These are phyloP conservation scores for Daldinia loculata DNA, from an alignment of 495 filamentous ascomycete species.

Conservation along the genomic window DNA sequence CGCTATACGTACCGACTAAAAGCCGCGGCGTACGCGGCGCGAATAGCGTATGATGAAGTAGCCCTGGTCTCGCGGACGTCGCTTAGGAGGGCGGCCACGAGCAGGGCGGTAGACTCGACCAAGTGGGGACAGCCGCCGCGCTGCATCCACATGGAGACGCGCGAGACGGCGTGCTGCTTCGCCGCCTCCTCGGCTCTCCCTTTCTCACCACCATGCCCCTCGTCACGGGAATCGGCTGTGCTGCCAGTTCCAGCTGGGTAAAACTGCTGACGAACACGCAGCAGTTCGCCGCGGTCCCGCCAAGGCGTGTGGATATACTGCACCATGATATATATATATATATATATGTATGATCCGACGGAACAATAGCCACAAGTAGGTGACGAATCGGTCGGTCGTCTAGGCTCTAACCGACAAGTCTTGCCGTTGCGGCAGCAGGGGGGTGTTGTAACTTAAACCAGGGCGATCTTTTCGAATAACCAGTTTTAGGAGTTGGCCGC, in stretches of 20 bases:
- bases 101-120: conserved; percentile 80
- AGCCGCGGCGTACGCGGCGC: conserved; percentile 58
- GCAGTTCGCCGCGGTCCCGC: conserved; percentile 71
- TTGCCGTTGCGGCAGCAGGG: no score
- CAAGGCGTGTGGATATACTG: conserved; percentile 83
- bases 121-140: conserved; percentile 82
- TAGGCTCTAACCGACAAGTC: neutral
- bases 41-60: conserved; percentile 50
- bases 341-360: neutral
- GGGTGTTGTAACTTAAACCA: neutral
- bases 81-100: conserved; percentile 76
- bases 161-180: conserved; percentile 54
- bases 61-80: conserved; percentile 63
- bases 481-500: neutral
- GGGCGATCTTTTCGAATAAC: neutral
- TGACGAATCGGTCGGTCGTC: neutral
- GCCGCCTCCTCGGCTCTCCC: conserved; percentile 15
- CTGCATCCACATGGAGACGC: conserved; percentile 65
- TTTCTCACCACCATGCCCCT: conserved; percentile 6
- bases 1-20: conserved; percentile 56
- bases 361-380: neutral
- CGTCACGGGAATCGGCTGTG: conserved; percentile 14
- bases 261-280: conserved; percentile 71
- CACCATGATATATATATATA: conserved; percentile 60
- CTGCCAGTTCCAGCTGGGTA: conserved; percentile 56